Evolutionary conservation across 495 filamentous ascomycete species (phyloP).

Genomic region (Penicillium subrubescens): DNA sequence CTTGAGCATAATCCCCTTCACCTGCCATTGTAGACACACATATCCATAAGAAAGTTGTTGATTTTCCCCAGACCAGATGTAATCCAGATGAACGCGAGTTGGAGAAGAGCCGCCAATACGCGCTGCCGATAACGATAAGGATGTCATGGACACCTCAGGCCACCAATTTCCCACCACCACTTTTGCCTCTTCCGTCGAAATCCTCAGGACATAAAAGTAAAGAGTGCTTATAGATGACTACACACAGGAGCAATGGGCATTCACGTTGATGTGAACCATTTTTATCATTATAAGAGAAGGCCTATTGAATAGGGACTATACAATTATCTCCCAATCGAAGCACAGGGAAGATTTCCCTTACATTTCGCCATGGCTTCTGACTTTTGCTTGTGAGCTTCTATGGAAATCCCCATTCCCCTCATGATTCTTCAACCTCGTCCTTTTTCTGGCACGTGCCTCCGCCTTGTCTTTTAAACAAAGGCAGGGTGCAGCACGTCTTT

Average conservation of each 20-base stretch:
- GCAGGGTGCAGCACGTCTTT: not conserved
- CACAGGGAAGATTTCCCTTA: not conserved
- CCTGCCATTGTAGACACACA: constrained; percentile 30
- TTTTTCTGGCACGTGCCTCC: not conserved
- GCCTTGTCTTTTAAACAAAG: not conserved
- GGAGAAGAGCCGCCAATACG: constrained; percentile 1
- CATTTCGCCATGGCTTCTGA: not conserved
- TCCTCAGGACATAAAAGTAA: not conserved
- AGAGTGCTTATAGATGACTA: not conserved
- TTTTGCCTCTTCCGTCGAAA: not conserved
- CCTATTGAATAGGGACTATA: not conserved
- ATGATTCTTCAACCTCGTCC: not conserved
- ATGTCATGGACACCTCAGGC: constrained; percentile 31
- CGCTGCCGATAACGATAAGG: constrained; percentile 6
- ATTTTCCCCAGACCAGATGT: not conserved
- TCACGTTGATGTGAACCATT: not conserved
- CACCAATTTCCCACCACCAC: constrained; percentile 13
- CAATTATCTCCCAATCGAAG: not conserved
- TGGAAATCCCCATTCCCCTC: not conserved
- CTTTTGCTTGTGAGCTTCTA: not conserved
- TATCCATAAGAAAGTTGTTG: constrained; percentile 9
- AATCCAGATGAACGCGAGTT: not conserved
- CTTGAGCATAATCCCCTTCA: constrained; percentile 25
- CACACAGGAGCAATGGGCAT: not conserved
- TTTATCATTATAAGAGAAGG: not conserved